Conservation (phyloP, 176 grass and related monocot species). For the sorghum (Sorghum bicolor) region Sorghum_bicolor_NCBIv3 NC_012878.2:53579001-53579500, state of each 20-base stretch:
- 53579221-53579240: not conserved
- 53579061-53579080: not conserved
- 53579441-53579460: slow-evolving; percentile 11
- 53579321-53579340: not conserved
- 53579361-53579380: not conserved
- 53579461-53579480: not conserved
- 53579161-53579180: not conserved
- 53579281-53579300: not conserved
- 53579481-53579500: not conserved
- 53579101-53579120: not conserved
- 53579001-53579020: not conserved
- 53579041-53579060: not conserved
- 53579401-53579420: not conserved
- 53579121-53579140: slow-evolving; percentile 16
- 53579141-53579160: not conserved
- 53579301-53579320: not conserved
- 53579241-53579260: not conserved
- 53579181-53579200: not conserved
- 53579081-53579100: not conserved
- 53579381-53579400: not conserved
- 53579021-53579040: not conserved
- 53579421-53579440: not conserved
- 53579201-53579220: not conserved
- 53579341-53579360: not conserved
- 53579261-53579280: slow-evolving; percentile 6